Percentiles rank a stretch among this genome's conserved stretches.
Conservation (phyloP, 2,329 filamentous ascomycete genomes). For the Zymoseptoria passerinii region DNA sequence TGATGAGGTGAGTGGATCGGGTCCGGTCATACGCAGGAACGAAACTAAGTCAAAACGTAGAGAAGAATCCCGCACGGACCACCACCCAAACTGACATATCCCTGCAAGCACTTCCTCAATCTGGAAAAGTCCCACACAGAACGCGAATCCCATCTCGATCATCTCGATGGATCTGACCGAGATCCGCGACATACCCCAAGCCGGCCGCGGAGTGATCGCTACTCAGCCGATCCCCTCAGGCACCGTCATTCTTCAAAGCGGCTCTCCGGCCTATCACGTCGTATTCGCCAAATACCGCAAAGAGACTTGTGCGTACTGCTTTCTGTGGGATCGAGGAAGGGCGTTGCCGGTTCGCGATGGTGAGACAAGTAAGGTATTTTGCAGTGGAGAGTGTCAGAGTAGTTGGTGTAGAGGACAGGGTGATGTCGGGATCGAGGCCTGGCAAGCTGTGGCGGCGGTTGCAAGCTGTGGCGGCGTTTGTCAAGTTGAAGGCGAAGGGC, state of each 20-base stretch:
- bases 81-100: not conserved
- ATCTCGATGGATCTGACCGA: constrained; percentile 22
- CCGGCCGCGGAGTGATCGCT: constrained; percentile 41
- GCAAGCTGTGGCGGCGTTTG: constrained; percentile 19
- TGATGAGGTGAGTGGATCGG: too few species aligned
- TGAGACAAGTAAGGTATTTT: constrained; percentile 37
- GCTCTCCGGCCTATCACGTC: constrained; percentile 34
- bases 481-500: constrained; percentile 14
- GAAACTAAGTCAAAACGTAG: not conserved
- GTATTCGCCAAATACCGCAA: constrained; percentile 40
- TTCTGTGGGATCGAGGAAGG: constrained; percentile 38
- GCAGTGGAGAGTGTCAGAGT: constrained; percentile 29
- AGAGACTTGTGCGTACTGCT: constrained; percentile 43
- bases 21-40: too few species aligned
- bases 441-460: constrained; percentile 22
- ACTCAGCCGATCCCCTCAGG: constrained; percentile 26
- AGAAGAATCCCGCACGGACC: not conserved
- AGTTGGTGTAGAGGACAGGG: constrained; percentile 29
- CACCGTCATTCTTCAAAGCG: constrained; percentile 32
- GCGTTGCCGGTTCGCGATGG: constrained; percentile 33
- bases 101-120: not conserved
- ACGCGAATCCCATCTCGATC: not conserved
- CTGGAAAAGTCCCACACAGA: not conserved
- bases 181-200: constrained; percentile 34
- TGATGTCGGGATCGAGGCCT: constrained; percentile 24